Percentiles rank a stretch among this genome's conserved stretches.
phyloP scores from a whole-genome alignment of 768 basidiomycete genomes.

The Psilocybe cubensis region DNA sequence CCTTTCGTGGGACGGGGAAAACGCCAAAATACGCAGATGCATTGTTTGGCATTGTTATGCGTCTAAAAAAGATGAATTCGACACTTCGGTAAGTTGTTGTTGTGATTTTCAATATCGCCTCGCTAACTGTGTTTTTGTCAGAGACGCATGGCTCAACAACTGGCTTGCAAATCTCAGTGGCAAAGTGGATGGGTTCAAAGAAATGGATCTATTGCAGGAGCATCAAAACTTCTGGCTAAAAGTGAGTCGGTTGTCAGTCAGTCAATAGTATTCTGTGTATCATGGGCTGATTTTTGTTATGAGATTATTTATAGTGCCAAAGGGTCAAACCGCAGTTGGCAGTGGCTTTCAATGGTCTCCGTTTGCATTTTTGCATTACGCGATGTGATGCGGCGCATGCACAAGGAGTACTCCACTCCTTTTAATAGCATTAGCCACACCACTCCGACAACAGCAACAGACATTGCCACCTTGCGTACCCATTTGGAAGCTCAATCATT shows the following conservation, averaged over 20 bases:
- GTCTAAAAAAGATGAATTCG: slow-evolving; percentile 14
- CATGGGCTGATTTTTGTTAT: not conserved
- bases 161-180: slow-evolving; percentile 27
- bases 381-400: slow-evolving; percentile 17
- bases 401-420: slow-evolving; percentile 14
- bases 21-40: slow-evolving; percentile 23
- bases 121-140: slow-evolving; percentile 4
- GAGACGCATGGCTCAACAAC: slow-evolving; percentile 18
- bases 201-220: slow-evolving; percentile 27
- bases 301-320: slow-evolving; percentile 20
- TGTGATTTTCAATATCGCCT: not conserved
- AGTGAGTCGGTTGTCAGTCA: slow-evolving; percentile 13
- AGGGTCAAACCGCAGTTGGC: slow-evolving; percentile 17
- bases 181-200: slow-evolving; percentile 19
- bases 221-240: slow-evolving; percentile 29
- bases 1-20: slow-evolving; percentile 19
- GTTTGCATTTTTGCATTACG: slow-evolving; percentile 19
- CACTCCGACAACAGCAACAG: slow-evolving; percentile 9
- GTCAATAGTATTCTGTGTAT: not conserved
- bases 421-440: slow-evolving; percentile 16
- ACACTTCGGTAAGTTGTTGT: slow-evolving; percentile 10
- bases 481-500: slow-evolving; percentile 8
- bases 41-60: slow-evolving; percentile 10
- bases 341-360: slow-evolving; percentile 20
- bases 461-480: slow-evolving; percentile 5